Evolutionary conservation across 2,329 filamentous ascomycete species (phyloP).

Genomic region (Whalleya microplaca): DNA sequence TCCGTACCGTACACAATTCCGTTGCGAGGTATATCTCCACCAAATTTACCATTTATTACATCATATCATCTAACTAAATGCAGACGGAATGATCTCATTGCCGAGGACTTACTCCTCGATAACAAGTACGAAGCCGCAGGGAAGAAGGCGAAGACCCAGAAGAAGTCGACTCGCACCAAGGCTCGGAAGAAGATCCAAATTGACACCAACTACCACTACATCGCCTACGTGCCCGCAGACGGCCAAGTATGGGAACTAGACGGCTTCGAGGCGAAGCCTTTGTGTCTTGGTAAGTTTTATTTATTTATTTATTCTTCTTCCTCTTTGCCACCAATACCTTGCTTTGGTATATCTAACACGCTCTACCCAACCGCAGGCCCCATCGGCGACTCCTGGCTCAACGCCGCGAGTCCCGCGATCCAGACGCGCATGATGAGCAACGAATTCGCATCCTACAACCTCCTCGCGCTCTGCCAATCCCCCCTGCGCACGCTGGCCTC

Average conservation of each 20-base stretch:
- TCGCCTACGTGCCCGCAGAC: conserved; percentile 81
- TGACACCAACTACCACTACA: conserved; percentile 81
- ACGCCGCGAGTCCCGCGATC: conserved; percentile 66
- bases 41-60: conserved; percentile 3
- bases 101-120: conserved; percentile 67
- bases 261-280: conserved; percentile 75
- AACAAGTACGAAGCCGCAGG: conserved; percentile 54
- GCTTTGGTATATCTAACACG: conserved; percentile 16
- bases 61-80: conserved; percentile 5
- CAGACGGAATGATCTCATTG: conserved; percentile 76
- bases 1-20: conserved; percentile 84
- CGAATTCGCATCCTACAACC: conserved; percentile 72
- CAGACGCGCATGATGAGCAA: conserved; percentile 68
- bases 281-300: conserved; percentile 56
- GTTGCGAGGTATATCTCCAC: conserved; percentile 65
- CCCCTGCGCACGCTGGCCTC: conserved; percentile 57
- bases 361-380: conserved; percentile 42
- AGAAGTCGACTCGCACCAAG: conserved; percentile 19
- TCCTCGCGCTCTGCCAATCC: conserved; percentile 74
- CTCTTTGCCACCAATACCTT: conserved; percentile 6
- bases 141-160: conserved; percentile 36
- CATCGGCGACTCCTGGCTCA: conserved; percentile 64
- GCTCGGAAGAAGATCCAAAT: conserved; percentile 46
- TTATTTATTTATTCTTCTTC: not conserved
- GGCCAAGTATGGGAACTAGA: conserved; percentile 86